Base-by-base conservation (phyloP, 148 eudicot species). In the Cornus controversa region DNA sequence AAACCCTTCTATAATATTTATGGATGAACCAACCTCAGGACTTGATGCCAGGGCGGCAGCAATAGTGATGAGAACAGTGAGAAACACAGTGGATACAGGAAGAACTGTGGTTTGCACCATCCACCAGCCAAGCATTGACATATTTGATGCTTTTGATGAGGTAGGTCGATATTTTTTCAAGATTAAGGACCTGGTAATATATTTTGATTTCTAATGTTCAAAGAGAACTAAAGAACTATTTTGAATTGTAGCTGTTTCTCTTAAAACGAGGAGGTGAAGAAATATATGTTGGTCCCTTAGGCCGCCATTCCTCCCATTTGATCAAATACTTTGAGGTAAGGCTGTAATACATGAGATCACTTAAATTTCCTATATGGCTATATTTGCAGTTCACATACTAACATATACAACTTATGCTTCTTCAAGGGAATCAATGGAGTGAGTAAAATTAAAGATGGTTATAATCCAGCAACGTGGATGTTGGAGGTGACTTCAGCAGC, bases 381-480 rank as follows among this genome's bases (percentile, higher is more conserved):
- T 18, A 60, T 67, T 34, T 13, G 26, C 9, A 5, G 64, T 6
- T 11, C n/a, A n/a, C n/a, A n/a, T 40, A 37, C 70, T 42, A 64
- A 82, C 14, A 14, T 24, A 22, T 37, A 64, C 3, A 31, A 14
- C 34, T n/a, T 27, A 27, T 75, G 14, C 72, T 27, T 69, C 72
- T 70, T 4, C 72, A 42, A 90, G 90, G 86, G 84, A 25, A 82
- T 84, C 18, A 25, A 77, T 67, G 93, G 93, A 75, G 85, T 90
- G 25, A 82, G 79, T 78, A 88, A 87, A 83, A 90, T 90, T 72
- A 88, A 86, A 83, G 91, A 90, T 57, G 91, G 89, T 26, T 85
- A 88, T 75, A 90, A 90, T 75, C 93, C 93, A 6, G 93, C 93
- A 40, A 90, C 94, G 0, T 90, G 94, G 94, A 90, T 90, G 94